Conservation (phyloP, 2,329 filamentous ascomycete genomes). For the Magnaporthiopsis incrustans region DNA sequence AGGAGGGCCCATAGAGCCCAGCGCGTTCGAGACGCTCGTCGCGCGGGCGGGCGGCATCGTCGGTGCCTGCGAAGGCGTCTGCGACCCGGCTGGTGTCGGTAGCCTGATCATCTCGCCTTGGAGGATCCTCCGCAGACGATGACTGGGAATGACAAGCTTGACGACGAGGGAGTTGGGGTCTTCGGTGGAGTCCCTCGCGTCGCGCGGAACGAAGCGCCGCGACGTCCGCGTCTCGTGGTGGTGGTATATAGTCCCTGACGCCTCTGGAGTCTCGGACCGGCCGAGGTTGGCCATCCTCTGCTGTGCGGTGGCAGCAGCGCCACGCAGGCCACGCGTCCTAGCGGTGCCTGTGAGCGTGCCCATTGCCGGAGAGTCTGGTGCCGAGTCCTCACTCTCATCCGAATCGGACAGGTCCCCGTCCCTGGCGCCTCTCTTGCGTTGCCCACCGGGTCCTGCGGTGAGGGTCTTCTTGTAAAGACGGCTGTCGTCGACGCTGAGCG, state of each 20-base stretch:
- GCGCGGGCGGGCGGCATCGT: conserved; percentile 26
- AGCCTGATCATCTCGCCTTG: conserved; percentile 32
- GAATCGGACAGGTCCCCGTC: conserved; percentile 78
- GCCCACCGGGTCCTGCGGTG: conserved; percentile 5
- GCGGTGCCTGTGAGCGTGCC: conserved; percentile 69
- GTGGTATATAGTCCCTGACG: conserved; percentile 44
- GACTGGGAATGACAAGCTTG: conserved; percentile 64
- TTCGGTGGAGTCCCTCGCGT: conserved; percentile 73
- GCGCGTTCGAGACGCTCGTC: conserved; percentile 13
- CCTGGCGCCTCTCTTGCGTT: conserved; percentile 29
- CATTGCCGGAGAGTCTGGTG: conserved; percentile 74
- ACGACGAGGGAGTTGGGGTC: conserved; percentile 60
- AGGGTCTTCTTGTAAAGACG: conserved; percentile 67
- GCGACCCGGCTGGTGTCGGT: conserved; percentile 31
- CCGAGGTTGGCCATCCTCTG: conserved; percentile 76
- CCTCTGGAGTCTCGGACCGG: conserved; percentile 85
- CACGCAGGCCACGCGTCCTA: conserved; percentile 79
- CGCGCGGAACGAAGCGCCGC: conserved; percentile 45
- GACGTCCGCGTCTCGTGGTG: conserved; percentile 68
- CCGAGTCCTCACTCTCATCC: conserved; percentile 84
- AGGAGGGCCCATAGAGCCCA: conserved; percentile 48
- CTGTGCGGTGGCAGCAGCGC: conserved; percentile 78
- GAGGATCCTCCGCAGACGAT: conserved; percentile 61
- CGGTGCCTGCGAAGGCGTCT: conserved; percentile 35
- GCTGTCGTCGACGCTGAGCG: conserved; percentile 71